A percentile compares a stretch with the other conserved stretches of the same genome.
Conservation (phyloP, 352 stramenopile genomes). For the Phytophthora kernoviae region DNA sequence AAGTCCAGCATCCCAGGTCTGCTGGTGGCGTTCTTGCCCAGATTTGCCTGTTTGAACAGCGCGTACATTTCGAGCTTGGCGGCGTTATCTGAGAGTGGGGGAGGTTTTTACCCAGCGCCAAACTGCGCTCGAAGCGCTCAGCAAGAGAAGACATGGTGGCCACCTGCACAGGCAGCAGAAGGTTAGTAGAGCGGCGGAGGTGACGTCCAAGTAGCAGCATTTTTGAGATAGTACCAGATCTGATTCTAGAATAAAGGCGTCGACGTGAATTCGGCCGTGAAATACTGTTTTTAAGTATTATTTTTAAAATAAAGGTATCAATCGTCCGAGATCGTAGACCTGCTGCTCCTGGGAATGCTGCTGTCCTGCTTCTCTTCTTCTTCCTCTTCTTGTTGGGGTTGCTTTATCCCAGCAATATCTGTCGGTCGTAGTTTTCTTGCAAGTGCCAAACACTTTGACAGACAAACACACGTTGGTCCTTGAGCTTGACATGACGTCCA, state of each 20-base stretch:
- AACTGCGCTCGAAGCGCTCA: conserved; percentile 60
- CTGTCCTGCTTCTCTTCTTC: no score
- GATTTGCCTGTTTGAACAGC: conserved; percentile 82
- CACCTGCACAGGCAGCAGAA: conserved; percentile 4
- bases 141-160: conserved; percentile 26
- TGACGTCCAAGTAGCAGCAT: conserved; percentile 11
- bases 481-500: neutral
- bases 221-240: neutral
- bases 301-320: no score
- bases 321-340: no score
- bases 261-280: conserved; percentile 17
- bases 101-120: conserved; percentile 76
- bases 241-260: conserved; percentile 8
- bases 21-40: conserved; percentile 62
- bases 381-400: no score
- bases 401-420: no score
- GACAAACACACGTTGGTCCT: conserved; percentile 7
- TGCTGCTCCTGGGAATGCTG: no score
- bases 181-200: conserved; percentile 5
- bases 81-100: conserved; percentile 72
- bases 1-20: conserved; percentile 85
- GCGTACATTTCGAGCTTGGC: conserved; percentile 86
- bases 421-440: neutral
- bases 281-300: no score
- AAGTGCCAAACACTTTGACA: conserved; percentile 10